phyloP scores from a whole-genome alignment of 176 grass and related monocot species.

The sorghum (Sorghum bicolor) region DNA sequence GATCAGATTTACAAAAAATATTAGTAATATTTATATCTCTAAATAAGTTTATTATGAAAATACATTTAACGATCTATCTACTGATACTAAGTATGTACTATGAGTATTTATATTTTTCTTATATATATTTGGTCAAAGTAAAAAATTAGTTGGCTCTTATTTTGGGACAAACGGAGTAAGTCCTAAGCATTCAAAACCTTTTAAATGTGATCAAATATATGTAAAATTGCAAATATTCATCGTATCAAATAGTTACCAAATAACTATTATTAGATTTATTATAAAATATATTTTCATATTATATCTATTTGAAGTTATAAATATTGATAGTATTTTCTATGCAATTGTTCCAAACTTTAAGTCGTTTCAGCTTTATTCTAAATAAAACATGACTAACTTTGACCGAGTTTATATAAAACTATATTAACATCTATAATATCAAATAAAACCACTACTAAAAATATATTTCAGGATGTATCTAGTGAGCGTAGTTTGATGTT shows the following conservation, averaged over 20 bases:
- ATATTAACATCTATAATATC: not conserved
- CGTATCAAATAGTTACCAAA: not conserved
- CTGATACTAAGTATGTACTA: no score
- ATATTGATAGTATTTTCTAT: not conserved
- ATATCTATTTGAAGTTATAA: not conserved
- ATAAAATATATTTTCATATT: not conserved
- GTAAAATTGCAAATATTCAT: not conserved
- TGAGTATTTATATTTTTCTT: no score
- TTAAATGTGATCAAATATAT: not conserved
- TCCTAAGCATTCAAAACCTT: not conserved
- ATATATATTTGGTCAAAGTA: no score
- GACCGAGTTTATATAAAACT: not conserved
- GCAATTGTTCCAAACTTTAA: not conserved
- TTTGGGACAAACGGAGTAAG: no score
- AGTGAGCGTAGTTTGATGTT: not conserved
- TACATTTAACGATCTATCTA: no score
- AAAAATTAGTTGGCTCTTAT: no score
- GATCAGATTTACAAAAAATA: no score
- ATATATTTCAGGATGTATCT: not conserved
- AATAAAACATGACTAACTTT: not conserved
- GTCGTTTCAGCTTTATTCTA: not conserved
- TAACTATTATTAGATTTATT: not conserved
- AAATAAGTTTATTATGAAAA: no score
- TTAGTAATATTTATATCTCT: no score
- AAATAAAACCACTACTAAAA: not conserved